These are phyloP conservation scores for Paratinospora sagittata DNA, from an alignment of 164 flowering plant species.

Conservation along the genomic window DNA sequence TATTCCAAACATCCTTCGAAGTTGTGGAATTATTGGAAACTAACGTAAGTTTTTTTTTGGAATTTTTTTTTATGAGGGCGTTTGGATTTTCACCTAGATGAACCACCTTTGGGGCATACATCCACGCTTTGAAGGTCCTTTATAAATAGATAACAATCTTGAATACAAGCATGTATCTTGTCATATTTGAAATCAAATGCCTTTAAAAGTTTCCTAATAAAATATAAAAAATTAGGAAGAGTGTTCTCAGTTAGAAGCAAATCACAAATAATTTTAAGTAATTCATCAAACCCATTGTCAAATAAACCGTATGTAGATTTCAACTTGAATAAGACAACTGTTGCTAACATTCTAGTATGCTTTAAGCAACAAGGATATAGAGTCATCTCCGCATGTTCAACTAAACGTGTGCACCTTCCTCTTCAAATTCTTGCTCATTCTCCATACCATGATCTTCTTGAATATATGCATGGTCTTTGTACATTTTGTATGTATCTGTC, in stretches of 20 bases:
- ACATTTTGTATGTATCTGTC: no score
- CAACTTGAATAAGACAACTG: neutral
- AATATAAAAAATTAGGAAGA: no score
- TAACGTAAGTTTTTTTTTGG: neutral
- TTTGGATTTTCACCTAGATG: neutral
- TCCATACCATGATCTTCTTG: no score
- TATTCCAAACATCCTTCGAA: neutral
- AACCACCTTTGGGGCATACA: neutral
- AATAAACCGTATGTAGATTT: neutral
- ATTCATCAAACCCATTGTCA: neutral
- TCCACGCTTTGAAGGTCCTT: neutral
- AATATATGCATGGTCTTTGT: no score
- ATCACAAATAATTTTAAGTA: neutral
- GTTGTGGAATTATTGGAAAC: neutral
- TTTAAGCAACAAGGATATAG: no score
- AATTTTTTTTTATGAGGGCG: neutral
- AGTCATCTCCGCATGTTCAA: no score
- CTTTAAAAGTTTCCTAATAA: no score
- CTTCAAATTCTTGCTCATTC: no score
- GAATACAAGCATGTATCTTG: neutral
- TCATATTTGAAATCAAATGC: neutral
- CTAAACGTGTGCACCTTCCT: no score
- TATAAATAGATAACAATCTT: conserved; percentile 4
- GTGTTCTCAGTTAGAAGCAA: no score
- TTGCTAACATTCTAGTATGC: no score